Evolutionary conservation across 2,329 filamentous ascomycete genomes (phyloP).

Genomic region (Tolypocladium paradoxum): DNA sequence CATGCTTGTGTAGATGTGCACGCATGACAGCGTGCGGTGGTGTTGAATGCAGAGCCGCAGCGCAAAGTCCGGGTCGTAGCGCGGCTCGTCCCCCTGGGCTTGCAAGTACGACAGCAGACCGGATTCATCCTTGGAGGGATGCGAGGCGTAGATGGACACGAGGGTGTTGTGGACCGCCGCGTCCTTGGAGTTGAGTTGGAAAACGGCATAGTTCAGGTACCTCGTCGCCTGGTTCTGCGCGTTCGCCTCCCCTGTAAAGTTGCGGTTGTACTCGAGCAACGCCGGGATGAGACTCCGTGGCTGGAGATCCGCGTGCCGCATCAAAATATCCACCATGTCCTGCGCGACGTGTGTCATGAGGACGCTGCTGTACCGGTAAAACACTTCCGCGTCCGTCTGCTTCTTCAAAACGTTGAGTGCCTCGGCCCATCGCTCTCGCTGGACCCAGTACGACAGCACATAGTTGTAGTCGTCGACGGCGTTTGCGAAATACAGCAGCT

Average conservation of each 20-base stretch:
- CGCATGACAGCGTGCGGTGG: constrained; percentile 83
- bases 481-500: constrained; percentile 84
- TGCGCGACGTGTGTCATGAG: constrained; percentile 80
- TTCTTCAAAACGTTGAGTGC: constrained; percentile 82
- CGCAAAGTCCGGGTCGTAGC: constrained; percentile 92
- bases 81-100: constrained; percentile 74
- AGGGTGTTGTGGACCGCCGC: constrained; percentile 94
- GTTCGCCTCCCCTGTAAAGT: constrained; percentile 51
- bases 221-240: constrained; percentile 81
- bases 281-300: constrained; percentile 85
- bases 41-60: constrained; percentile 92
- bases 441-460: constrained; percentile 93
- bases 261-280: constrained; percentile 84
- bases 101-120: constrained; percentile 82
- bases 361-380: constrained; percentile 96
- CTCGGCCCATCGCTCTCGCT: constrained; percentile 84
- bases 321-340: constrained; percentile 88
- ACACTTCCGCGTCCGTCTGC: constrained; percentile 84
- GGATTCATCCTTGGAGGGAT: constrained; percentile 72
- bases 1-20: constrained; percentile 97
- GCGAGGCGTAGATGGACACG: constrained; percentile 88
- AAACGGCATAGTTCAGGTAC: constrained; percentile 89
- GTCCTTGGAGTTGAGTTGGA: constrained; percentile 67
- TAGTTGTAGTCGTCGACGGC: constrained; percentile 88
- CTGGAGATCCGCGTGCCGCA: constrained; percentile 79